A percentile compares a stretch with the other conserved stretches of the same genome.
Conservation (phyloP, 208 protist species). For the Trypanosoma conorhini region DNA sequence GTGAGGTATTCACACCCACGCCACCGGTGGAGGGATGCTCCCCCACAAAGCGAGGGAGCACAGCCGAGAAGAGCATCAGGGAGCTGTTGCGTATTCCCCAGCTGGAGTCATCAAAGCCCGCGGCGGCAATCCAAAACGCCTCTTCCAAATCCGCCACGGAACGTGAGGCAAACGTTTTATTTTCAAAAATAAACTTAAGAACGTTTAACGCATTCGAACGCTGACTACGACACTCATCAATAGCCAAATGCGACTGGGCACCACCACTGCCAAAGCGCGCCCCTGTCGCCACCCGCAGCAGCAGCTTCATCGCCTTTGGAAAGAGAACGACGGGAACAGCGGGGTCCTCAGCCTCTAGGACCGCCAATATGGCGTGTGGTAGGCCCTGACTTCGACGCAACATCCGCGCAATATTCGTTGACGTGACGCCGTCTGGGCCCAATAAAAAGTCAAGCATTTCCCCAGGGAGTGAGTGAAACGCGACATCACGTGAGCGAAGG, state of each 20-base stretch:
- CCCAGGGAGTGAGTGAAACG: conserved; percentile 54
- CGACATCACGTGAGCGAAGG: conserved; percentile 55
- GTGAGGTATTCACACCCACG: conserved; percentile 78
- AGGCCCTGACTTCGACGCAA: conserved; percentile 90
- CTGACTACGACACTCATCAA: conserved; percentile 52
- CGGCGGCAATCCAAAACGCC: conserved; percentile 76
- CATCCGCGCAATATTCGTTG: conserved; percentile 68
- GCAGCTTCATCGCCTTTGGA: conserved; percentile 54
- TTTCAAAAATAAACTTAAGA: conserved; percentile 92
- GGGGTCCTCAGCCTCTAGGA: conserved; percentile 85
- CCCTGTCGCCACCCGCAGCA: conserved; percentile 46
- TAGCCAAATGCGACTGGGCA: not conserved
- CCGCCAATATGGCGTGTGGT: conserved; percentile 75
- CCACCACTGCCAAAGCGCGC: not conserved
- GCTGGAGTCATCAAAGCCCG: conserved; percentile 74
- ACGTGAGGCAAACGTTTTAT: conserved; percentile 73
- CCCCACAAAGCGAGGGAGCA: conserved; percentile 91
- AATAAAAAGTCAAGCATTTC: conserved; percentile 75
- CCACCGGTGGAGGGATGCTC: conserved; percentile 81
- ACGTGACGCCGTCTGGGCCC: conserved; percentile 77
- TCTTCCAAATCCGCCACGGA: conserved; percentile 68
- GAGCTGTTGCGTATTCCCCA: conserved; percentile 93
- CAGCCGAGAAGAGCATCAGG: conserved; percentile 89
- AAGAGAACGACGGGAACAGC: conserved; percentile 70
- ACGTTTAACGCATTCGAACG: conserved; percentile 92